Conservation (phyloP, 306 rosid genomes). For the Gynostemma pentaphyllum region DNA sequence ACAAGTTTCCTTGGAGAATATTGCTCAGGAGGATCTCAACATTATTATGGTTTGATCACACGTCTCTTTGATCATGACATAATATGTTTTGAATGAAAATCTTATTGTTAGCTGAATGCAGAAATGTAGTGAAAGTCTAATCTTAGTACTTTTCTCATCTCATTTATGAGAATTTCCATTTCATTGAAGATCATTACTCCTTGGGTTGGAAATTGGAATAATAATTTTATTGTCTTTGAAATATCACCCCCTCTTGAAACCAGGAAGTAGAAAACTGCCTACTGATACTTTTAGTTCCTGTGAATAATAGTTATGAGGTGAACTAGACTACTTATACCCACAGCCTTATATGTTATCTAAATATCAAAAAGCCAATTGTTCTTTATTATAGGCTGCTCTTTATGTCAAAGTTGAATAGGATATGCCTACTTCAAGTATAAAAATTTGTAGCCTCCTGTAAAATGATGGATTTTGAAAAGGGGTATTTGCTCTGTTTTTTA, state of each 20-base stretch:
- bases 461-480: too few relatives aligned
- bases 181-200: not conserved
- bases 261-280: not conserved
- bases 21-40: constrained; percentile 99
- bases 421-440: too few relatives aligned
- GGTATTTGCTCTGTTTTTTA: too few relatives aligned
- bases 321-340: too few relatives aligned
- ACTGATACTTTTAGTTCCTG: not conserved
- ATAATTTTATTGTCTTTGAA: not conserved
- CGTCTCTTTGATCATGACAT: constrained; percentile 7
- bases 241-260: not conserved
- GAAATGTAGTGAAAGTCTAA: constrained; percentile 10
- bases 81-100: not conserved
- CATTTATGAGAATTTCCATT: not conserved
- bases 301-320: not conserved
- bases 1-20: constrained; percentile 99
- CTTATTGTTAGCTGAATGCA: not conserved
- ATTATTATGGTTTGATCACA: constrained; percentile 69
- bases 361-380: too few relatives aligned
- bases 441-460: too few relatives aligned
- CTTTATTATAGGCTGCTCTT: too few relatives aligned
- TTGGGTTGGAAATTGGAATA: not conserved
- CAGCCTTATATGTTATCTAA: too few relatives aligned
- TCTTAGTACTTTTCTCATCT: constrained; percentile 1
- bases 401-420: too few relatives aligned